A percentile compares a stretch with the other conserved stretches of the same genome.
These are phyloP conservation scores for Ceratocystis papillata DNA, from an alignment of 2,329 filamentous ascomycete genomes.

Conservation along the genomic window DNA sequence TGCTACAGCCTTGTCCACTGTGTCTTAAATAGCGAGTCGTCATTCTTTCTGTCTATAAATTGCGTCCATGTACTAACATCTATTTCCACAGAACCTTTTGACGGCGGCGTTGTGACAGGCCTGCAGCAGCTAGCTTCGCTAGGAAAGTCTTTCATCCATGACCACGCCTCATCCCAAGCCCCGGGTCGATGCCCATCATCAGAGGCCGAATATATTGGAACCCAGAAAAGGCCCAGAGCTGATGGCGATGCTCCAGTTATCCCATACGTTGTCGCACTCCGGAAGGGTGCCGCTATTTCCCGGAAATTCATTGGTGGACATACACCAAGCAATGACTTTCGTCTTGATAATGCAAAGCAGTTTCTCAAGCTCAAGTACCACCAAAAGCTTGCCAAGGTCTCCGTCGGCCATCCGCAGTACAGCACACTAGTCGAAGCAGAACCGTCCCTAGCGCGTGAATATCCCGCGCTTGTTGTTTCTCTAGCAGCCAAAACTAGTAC, in stretches of 20 bases:
- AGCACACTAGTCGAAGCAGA: background rate
- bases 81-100: background rate
- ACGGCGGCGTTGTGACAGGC: background rate
- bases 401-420: background rate
- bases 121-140: background rate
- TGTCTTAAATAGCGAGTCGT: background rate
- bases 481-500: background rate
- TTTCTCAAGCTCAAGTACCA: background rate
- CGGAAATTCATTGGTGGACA: background rate
- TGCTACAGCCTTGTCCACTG: background rate
- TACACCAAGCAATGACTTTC: background rate
- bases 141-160: background rate
- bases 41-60: background rate
- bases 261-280: background rate
- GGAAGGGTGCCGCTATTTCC: background rate
- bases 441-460: background rate
- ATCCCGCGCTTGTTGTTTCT: background rate
- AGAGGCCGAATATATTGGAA: background rate
- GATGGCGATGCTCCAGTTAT: background rate
- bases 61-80: background rate
- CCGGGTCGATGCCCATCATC: background rate
- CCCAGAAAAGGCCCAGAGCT: background rate
- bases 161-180: background rate
- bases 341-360: background rate
- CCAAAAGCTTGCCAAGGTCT: background rate